Evolutionary conservation across 176 grass and related monocot species (phyloP), one percentile per base, ranked within the genome.

Genomic region (Tillandsia fasciculata): DNA sequence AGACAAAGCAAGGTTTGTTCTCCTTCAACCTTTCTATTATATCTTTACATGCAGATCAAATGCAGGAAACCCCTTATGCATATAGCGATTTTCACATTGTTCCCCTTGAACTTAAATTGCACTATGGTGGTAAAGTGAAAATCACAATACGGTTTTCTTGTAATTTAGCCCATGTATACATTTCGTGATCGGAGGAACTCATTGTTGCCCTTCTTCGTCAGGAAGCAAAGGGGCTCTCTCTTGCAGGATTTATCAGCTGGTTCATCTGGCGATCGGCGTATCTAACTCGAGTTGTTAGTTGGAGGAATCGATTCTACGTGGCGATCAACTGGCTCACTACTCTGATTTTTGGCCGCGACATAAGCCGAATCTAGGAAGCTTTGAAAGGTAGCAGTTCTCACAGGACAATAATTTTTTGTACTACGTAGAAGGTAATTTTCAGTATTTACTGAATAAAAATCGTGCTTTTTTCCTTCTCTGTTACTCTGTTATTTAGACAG

Each of bases 291-390:
- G 89, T 99, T 57, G 17, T 93, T 61, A 93, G 94, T 73, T 99
- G 94, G 94, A 92, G 94, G 71, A 99, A 99, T 72, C 90, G 94
- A 70, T 65, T 99, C 28, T 99, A 99, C 61, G 94, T 99, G 52
- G 84, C 84, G 47, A 87, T 93, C 66, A 99, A 99, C 67, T 99
- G 94, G 94, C 84, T 93, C 20, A 99, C 94, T 63, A 99, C 94
- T 10, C 10, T 93, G 17, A 70, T 99, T 33, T 93, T 99, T 76
- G 94, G 94, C 9, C 82, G 94, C 4, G 94, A 99, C 63, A 90
- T 90, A 64, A 99, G 84, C 73, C 84, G 89, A 13, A 99, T 99
- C 48, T 99, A 87, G 74, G 15, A n/a, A 5, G 9, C 22, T 61
- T 23, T 2, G 56, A 23, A 61, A 61, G 17, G 56, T 23, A 61